These are phyloP conservation scores for Malania oleifera DNA, from an alignment of 164 flowering plant genomes.

Conservation along the genomic window DNA sequence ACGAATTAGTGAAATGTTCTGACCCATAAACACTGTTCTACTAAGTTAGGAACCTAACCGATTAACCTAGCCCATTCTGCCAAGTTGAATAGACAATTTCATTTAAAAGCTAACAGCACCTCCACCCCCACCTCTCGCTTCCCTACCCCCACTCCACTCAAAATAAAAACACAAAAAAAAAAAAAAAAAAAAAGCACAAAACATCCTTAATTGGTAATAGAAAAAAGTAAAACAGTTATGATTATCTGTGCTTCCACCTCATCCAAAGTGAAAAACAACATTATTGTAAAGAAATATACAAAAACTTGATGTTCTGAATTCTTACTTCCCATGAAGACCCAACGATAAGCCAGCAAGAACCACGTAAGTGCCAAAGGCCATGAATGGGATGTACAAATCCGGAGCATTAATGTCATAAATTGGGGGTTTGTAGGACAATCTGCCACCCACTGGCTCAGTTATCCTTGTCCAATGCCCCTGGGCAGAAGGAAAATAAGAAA, in stretches of 20 bases:
- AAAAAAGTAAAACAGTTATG: not conserved
- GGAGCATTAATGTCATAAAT: slow-evolving; percentile 54
- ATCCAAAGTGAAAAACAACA: not conserved
- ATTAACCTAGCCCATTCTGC: no score
- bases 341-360: slow-evolving; percentile 44
- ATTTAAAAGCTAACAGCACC: no score
- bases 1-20: no score
- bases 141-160: no score
- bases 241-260: not conserved
- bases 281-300: not conserved
- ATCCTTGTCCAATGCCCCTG: slow-evolving; percentile 58
- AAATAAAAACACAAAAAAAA: no score
- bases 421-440: slow-evolving; percentile 47
- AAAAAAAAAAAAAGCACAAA: not conserved
- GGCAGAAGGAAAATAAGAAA: not conserved
- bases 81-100: no score
- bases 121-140: no score
- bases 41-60: no score
- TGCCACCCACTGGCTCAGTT: slow-evolving; percentile 50
- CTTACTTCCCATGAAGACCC: slow-evolving; percentile 48
- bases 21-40: no score
- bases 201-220: not conserved
- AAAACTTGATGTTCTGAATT: not conserved
- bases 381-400: slow-evolving; percentile 47
- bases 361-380: slow-evolving; percentile 52